These are phyloP conservation scores for Nasturtium officinale DNA, from an alignment of 345 rosid species.

Conservation along the genomic window DNA sequence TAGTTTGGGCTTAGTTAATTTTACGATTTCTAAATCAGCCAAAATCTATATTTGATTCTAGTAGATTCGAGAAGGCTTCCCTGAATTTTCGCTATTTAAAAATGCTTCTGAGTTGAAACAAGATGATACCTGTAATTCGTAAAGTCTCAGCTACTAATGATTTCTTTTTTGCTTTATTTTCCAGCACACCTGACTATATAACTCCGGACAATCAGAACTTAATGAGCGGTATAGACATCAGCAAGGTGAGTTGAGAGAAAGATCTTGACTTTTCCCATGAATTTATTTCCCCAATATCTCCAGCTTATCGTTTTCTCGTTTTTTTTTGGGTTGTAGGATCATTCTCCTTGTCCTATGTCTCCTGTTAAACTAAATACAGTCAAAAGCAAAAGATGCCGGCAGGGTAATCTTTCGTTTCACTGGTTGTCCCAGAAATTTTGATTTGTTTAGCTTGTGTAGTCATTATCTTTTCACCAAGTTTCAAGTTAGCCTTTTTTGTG, in stretches of 20 bases:
- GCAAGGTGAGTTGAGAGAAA: slow-evolving; percentile 52
- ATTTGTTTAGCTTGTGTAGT: neutral
- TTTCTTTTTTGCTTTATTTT: slow-evolving; percentile 12
- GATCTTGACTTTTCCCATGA: neutral
- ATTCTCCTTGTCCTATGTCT: slow-evolving; percentile 79
- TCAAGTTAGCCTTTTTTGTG: neutral
- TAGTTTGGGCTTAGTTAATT: neutral
- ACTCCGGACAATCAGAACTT: slow-evolving; percentile 86
- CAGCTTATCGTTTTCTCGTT: neutral
- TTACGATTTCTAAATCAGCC: neutral
- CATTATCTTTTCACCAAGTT: slow-evolving; percentile 15
- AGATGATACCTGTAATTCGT: neutral
- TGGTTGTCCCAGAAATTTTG: neutral
- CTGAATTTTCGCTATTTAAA: neutral
- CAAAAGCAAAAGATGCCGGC: slow-evolving; percentile 59
- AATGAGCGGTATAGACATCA: slow-evolving; percentile 55
- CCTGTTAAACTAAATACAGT: slow-evolving; percentile 76
- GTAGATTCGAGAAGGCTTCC: neutral
- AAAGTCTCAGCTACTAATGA: neutral
- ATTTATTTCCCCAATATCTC: neutral
- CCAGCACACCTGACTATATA: slow-evolving; percentile 96
- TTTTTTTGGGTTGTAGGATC: slow-evolving; percentile 54
- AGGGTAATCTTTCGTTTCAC: slow-evolving; percentile 49
- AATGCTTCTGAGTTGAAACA: neutral
- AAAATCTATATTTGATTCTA: neutral